Base-by-base conservation (phyloP, 345 rosid genomes). In the Hirschfeldia incana region DNA sequence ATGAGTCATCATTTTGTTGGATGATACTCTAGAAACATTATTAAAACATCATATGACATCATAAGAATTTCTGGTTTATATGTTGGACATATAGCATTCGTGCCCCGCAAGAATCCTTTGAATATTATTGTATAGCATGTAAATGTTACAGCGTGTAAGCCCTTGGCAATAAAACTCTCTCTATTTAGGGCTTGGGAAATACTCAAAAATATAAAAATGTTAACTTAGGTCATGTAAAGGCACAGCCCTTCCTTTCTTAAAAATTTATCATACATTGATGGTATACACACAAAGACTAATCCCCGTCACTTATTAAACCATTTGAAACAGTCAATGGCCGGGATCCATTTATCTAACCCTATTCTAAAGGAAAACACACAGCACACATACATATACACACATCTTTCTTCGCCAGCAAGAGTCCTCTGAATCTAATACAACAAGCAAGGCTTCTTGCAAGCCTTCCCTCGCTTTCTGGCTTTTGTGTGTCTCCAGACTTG, bases 401-500 rank as follows among this genome's bases (percentile, higher is more conserved):
- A 29, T 29, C 11, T 65, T 70, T 65, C 34, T 1, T 70, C 17
- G 3, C 1, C 4, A 1, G 6, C 10, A 70, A 65, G 80, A 65
- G 76, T 33, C 64, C 39, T 4, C 36, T 51, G 15, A 21, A 28
- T 30, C 67, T 73, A 75, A 49, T 39, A 63, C n/a, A 13, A 36
- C 5, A 63, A 1, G 26, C 51, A 57, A 55, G 62, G 46, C 6
- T 58, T 65, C 51, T 62, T 80, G 61, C 67, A 61, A 27, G 46
- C 67, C 16, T 71, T 67, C 46, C 37, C 32, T 42, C 80, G 65
- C 15, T 44, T 81, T 68, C 34, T 77, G 0, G 84, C 78, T 11
- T 58, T 33, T 58, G 81, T 55, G 26, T 29, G 26, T 73, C 82
- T 76, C 82, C 80, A 44, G 1, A 88, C 65, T 4, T 83, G 84